A percentile compares a stretch with the other conserved stretches of the same genome.
These are phyloP conservation scores for Aspergillus kassunensis DNA, from an alignment of 495 filamentous ascomycete genomes.

Conservation along the genomic window DNA sequence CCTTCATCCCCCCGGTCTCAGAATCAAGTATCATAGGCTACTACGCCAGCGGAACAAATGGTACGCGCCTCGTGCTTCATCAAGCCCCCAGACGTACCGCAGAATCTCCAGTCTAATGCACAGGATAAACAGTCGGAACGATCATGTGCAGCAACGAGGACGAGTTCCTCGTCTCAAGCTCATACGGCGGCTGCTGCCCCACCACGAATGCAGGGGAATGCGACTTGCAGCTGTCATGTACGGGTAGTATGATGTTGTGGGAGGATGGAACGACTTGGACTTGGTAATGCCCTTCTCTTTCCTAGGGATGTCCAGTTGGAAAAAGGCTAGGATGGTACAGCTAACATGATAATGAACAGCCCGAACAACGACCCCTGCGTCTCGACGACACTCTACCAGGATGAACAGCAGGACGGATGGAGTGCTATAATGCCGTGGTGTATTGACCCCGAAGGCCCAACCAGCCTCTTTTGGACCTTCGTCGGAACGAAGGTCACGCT, in stretches of 20 bases:
- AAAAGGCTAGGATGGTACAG: background rate
- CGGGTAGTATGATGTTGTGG: background rate
- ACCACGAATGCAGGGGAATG: background rate
- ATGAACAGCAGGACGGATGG: background rate
- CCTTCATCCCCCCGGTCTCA: background rate
- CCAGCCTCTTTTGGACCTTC: background rate
- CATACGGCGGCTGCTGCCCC: conserved; percentile 7
- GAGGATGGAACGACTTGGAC: conserved; percentile 2
- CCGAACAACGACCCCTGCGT: background rate
- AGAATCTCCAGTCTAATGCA: background rate
- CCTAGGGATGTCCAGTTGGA: background rate
- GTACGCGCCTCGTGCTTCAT: background rate
- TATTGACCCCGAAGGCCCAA: background rate
- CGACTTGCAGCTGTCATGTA: background rate
- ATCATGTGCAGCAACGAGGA: conserved; percentile 5
- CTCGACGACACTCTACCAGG: conserved; percentile 1
- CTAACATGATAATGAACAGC: background rate
- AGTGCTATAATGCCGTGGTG: conserved; percentile 9
- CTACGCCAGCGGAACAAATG: background rate
- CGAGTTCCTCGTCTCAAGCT: conserved; percentile 7
- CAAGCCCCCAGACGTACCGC: no score
- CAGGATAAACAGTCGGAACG: background rate
- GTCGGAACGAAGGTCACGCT: conserved; percentile 1
- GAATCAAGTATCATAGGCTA: conserved; percentile 5
- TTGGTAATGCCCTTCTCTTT: background rate